Base-by-base conservation (phyloP, 352 stramenopile species). In the Aphanomyces astaci region DNA sequence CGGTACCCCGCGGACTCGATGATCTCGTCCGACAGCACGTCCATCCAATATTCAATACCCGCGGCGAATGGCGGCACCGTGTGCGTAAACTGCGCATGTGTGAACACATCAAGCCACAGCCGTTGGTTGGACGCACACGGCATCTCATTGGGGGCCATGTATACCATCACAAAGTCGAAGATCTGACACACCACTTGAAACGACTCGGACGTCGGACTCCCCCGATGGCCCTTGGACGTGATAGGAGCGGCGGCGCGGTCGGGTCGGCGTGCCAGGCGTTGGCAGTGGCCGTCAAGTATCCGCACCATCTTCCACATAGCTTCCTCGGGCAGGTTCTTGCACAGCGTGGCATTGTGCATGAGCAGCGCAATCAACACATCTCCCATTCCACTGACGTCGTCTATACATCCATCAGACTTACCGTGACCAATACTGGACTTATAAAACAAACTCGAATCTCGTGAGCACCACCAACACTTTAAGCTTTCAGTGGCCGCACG, bases 101-200 rank as follows among this genome's bases (percentile, higher is more conserved):
- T 32, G 13, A 65, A 31, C 10, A 65, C 28, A 7, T 65, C 33
- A 10, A 52, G 39, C 32, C 36, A 46, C 1, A 51, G 22, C 10
- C 19, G 28, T 48, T 65, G 56, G 25, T 65, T 46, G 19, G 24
- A 24, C 56, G 22, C 25, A 1, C 22, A 39, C 22, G 56, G 56
- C 36, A 53, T n/a, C 17, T 65, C 56, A 7, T 65, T 25, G 5
- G 56, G 56, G 2, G 56, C 56, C 2, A 53, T 65, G 56, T 52
- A 65, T 2, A 48, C 39, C 5, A 65, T 32, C 19, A 46, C 9
- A 28, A 65, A 65, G 19, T 65, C 56, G 36, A 53, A 22, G 4
- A 65, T 31, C 10, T 33, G 36, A 13, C 56, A 36, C 33, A 65
- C 53, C 4, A 48, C 39, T n/a, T 22, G 19, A 30, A 65, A 52